phyloP scores from a whole-genome alignment of 2,329 filamentous ascomycete genomes.

The Ophiocordyceps camponoti-leonardi region DNA sequence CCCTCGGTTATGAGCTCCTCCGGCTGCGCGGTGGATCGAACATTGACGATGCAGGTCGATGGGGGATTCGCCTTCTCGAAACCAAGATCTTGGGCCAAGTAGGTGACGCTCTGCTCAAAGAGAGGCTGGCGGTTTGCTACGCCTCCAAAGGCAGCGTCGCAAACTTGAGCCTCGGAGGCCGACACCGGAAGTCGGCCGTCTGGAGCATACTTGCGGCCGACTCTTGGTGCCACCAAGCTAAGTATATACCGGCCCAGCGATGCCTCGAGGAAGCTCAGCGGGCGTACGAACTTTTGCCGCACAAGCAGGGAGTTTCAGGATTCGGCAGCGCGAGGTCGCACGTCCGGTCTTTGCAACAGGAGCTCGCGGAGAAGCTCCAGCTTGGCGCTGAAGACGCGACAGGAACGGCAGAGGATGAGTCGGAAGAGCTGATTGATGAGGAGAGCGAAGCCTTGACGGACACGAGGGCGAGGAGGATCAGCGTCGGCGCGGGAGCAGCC shows the following conservation, averaged over 20 bases:
- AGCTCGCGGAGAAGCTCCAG: slow-evolving; percentile 29
- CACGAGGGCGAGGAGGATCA: slow-evolving; percentile 34
- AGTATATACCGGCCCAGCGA: slow-evolving; percentile 60
- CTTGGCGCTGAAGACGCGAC: slow-evolving; percentile 16
- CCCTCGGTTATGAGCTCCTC: slow-evolving; percentile 66
- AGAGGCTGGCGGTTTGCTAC: slow-evolving; percentile 76
- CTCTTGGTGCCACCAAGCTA: slow-evolving; percentile 63
- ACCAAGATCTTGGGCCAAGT: slow-evolving; percentile 55
- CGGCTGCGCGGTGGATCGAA: slow-evolving; percentile 63
- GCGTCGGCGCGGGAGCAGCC: slow-evolving; percentile 28
- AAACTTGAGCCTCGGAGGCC: slow-evolving; percentile 48
- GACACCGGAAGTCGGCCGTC: slow-evolving; percentile 70
- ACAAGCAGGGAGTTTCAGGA: slow-evolving; percentile 31
- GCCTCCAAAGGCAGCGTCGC: slow-evolving; percentile 53
- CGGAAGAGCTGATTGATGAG: slow-evolving; percentile 26
- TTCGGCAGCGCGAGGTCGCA: slow-evolving; percentile 34
- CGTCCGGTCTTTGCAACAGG: slow-evolving; percentile 31
- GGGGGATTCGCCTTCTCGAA: slow-evolving; percentile 69
- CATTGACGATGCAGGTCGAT: slow-evolving; percentile 73
- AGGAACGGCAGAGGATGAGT: slow-evolving; percentile 23
- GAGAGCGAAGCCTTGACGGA: slow-evolving; percentile 38
- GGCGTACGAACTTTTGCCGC: slow-evolving; percentile 32
- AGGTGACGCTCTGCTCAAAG: slow-evolving; percentile 68
- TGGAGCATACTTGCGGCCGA: slow-evolving; percentile 78
- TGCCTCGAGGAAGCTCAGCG: slow-evolving; percentile 54